Base-by-base conservation (phyloP, 2,329 filamentous ascomycete species). In the Aspergillus fumigatus region DNA sequence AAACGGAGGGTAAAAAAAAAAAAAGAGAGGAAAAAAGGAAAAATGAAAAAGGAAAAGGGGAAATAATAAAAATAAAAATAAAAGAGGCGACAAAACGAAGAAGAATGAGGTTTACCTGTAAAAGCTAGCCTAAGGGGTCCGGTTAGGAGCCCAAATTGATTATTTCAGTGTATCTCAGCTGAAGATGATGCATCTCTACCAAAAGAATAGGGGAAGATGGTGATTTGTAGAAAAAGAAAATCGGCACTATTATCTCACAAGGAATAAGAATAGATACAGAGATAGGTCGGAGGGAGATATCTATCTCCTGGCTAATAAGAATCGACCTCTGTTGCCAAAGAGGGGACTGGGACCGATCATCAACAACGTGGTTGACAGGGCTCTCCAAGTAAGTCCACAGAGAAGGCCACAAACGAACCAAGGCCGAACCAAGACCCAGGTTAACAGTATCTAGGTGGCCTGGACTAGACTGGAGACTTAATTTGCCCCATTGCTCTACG, bases 341-440 rank as follows among this genome's bases (percentile, higher is more conserved):
- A 32, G 11, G 17, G 29, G 17, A 38, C 19, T 26, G 50, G 50
- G 51, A 55, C 56, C 58, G 59, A 65, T 63, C 63, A 56, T 58
- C 61, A 50, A 54, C 62, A 65, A 65, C 63, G 63, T 65, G 63
- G 62, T 65, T 65, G 63, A 65, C 63, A 65, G 62, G 63, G 63
- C 56, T 60, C 53, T 52, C 50, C 50, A 32, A 14, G 10, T 4
- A 35, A 35, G 17, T 6, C 11, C 54, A 19, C 10, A 25, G 32
- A 35, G 32, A 35, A 17, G 32, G 32, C 32, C 27, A 29, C 10
- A 29, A 29, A 29, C 27, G 27, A 29, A 29, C 27, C 27, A 29
- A 10, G 10, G 11, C 11, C 27, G 27, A 29, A 29, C 27, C 27
- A 29, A 10, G 10, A 29, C 11, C 27, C 27, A 11, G 27, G 27